Evolutionary conservation across 1,284 basidiomycete genomes (phyloP), one percentile per base, ranked within the genome.

Genomic region (Lentinus polychrous): DNA sequence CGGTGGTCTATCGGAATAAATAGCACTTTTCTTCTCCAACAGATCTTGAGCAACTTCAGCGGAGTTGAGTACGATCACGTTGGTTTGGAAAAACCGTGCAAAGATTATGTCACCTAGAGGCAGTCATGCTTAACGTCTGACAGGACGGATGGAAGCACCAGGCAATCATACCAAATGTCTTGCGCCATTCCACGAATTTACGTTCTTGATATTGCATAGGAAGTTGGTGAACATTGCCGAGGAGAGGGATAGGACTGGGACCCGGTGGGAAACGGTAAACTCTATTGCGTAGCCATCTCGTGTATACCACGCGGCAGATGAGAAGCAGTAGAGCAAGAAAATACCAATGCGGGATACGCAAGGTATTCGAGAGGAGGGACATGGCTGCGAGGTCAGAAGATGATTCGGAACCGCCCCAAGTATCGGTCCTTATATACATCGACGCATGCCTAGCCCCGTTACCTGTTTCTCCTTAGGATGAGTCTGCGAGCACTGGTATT

Each of bases 1-100:
- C 2, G 48, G 52, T 2, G 67, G 66, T 37, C 72, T 56, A 51
- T 63, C 64, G 4, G 70, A 73, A 50, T 71, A 71, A 42, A 64
- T 66, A 1, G 62, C 53, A n/a, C 69, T 65, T 14, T 68, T 58
- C 55, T 68, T 71, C 33, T 70, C 70, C 51, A 74, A 52, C n/a
- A 74, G 56, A 10, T 73, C 72, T 7, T 57, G 53, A 4, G 68
- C 65, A 0, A 62, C 62, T 45, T 65, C 53, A 2, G 53, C 47
- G 2, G 68, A 65, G 54, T 69, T 69, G 18, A 74, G 44, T 38
- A 74, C 53, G 17, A 73, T 49, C 33, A 68, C 62, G 5, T 65
- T 61, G 2, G 55, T 60, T 3, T 65, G 66, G 35, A 68, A 58
- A 18, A 66, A 59, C 40, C 55, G 55, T 12, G 69, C 55, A 52